Base-by-base conservation (phyloP, 495 filamentous ascomycete species). In the Cercophora samala region DNA sequence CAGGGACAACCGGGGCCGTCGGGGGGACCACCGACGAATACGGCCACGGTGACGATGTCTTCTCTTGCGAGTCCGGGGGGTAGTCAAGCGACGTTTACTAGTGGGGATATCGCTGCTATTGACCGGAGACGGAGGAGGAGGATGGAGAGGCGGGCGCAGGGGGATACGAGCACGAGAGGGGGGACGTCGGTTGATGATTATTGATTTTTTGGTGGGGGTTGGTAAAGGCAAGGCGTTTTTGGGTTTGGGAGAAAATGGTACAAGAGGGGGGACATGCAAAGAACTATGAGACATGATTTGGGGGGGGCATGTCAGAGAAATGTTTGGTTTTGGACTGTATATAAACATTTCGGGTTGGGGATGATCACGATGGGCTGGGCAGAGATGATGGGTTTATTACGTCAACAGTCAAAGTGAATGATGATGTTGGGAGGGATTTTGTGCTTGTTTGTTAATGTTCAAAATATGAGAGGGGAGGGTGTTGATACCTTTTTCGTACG, bases 101-200 rank as follows among this genome's bases (percentile, higher is more conserved):
- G 70, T 64, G 70, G 62, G 59, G 68, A 29, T 62, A 53, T 59
- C 55, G 59, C 71, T 51, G 73, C 74, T 21, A 80, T 80, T 23
- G 81, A 83, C 29, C 70, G 83, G 64, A 76, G 83, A 64, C 64
- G 79, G 68, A 71, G 83, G 72, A 77, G 81, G 63, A 74, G 83
- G 59, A 66, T 80, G 62, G 83, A 86, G 71, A 76, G 83, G 65
- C 77, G 79, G 63, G 78, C 73, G 72, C 18, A 78, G 74, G 15
- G 53, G n/a, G 53, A 67, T 71, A 19, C 69, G 72, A 54, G 17
- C 67, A 55, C 29, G 69, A 46, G 37, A 9, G 37, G 37, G 37
- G 37, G 37, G 23, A 72, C 70, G 13, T 74, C 78, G 21, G 77
- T 85, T n/a, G 82, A 85, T 22, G 83, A 72, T 66, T 69, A 64